These are phyloP conservation scores for Dipteronia sinensis DNA, from an alignment of 345 rosid genomes.

Conservation along the genomic window DNA sequence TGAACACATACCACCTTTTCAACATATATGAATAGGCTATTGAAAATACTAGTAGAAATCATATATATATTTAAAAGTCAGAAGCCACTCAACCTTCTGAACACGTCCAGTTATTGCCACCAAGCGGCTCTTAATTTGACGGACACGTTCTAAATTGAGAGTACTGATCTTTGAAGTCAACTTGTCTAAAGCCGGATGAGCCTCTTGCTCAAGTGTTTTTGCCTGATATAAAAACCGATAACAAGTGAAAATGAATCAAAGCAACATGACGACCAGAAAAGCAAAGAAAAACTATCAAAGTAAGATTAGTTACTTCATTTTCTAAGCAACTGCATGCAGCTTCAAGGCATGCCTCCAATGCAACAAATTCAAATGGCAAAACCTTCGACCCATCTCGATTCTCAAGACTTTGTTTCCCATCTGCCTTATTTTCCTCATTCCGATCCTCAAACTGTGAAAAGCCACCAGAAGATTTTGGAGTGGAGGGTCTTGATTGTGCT, in stretches of 20 bases:
- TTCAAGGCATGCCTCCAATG: conserved; percentile 72
- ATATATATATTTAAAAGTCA: neutral
- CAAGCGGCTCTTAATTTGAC: conserved; percentile 69
- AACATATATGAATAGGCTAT: neutral
- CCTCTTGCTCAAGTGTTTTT: conserved; percentile 62
- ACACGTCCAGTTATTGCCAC: conserved; percentile 74
- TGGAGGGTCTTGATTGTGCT: conserved; percentile 33
- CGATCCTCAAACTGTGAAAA: conserved; percentile 33
- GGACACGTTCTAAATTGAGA: conserved; percentile 68
- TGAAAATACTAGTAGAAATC: neutral
- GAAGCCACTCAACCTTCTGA: conserved; percentile 53
- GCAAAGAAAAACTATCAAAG: conserved; percentile 5
- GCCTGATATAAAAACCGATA: conserved; percentile 41
- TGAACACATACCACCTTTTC: neutral
- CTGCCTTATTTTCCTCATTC: conserved; percentile 44
- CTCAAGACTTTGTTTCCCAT: conserved; percentile 62
- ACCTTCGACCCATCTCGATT: conserved; percentile 56
- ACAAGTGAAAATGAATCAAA: neutral
- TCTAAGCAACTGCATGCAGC: conserved; percentile 73
- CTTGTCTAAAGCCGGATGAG: conserved; percentile 72
- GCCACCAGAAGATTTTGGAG: conserved; percentile 33
- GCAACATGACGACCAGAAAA: neutral
- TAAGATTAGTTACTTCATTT: conserved; percentile 45
- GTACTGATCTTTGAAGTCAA: conserved; percentile 77
- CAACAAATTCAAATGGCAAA: conserved; percentile 74